phyloP scores from a whole-genome alignment of 208 protist genomes.

The Herpetomonas samuelpessoai region DNA sequence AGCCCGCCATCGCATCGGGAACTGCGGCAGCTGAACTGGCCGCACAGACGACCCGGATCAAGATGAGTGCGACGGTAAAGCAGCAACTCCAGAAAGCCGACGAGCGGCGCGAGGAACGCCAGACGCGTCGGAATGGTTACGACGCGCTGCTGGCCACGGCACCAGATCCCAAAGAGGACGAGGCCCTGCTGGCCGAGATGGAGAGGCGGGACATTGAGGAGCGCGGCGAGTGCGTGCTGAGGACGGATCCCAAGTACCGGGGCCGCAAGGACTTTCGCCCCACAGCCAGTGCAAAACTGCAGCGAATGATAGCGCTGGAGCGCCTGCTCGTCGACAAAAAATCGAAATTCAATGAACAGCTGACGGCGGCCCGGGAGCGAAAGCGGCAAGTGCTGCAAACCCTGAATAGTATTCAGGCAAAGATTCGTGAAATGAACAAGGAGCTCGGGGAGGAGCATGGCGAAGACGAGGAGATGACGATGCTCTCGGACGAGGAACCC shows the following conservation, averaged over 20 bases:
- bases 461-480: conserved; percentile 15
- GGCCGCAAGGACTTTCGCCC: conserved; percentile 74
- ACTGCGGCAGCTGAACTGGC: background rate
- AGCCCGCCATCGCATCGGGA: background rate
- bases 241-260: conserved; percentile 87
- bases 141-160: conserved; percentile 55
- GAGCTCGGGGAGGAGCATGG: conserved; percentile 41
- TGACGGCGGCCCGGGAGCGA: conserved; percentile 86
- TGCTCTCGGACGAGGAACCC: conserved; percentile 58
- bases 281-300: conserved; percentile 93
- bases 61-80: conserved; percentile 62
- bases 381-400: conserved; percentile 74
- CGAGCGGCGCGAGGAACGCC: conserved; percentile 73
- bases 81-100: conserved; percentile 91
- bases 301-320: conserved; percentile 92
- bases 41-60: conserved; percentile 5
- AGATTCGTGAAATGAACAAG: conserved; percentile 80
- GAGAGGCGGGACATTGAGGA: conserved; percentile 57
- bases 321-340: conserved; percentile 77
- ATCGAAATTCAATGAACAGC: conserved; percentile 89
- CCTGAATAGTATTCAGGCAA: conserved; percentile 57
- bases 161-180: conserved; percentile 82
- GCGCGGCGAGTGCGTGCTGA: conserved; percentile 95
- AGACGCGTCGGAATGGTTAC: conserved; percentile 63
- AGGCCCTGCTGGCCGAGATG: conserved; percentile 60